Percentiles rank a stretch among this genome's conserved stretches.
phyloP scores from a whole-genome alignment of 768 basidiomycete species.

The Cubamyces sp. region DNA sequence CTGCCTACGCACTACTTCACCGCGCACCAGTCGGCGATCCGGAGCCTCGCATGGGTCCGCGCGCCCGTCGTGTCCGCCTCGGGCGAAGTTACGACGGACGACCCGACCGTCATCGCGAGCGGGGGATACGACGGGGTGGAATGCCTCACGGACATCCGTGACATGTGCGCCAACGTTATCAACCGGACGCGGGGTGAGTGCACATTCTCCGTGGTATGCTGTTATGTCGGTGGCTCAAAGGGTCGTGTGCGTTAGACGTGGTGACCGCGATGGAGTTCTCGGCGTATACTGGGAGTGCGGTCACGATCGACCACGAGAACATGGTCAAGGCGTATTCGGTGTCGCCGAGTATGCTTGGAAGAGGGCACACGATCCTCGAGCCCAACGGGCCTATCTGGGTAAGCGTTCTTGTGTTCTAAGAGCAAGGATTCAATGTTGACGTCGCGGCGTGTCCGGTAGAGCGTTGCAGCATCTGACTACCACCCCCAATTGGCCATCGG shows the following conservation, averaged over 20 bases:
- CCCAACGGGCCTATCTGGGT: conserved; percentile 87
- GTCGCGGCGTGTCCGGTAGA: conserved; percentile 45
- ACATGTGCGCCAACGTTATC: conserved; percentile 66
- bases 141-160: conserved; percentile 76
- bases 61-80: conserved; percentile 57
- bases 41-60: conserved; percentile 74
- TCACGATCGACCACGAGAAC: conserved; percentile 85
- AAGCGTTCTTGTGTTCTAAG: conserved; percentile 29
- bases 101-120: conserved; percentile 76
- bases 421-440: background rate
- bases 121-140: conserved; percentile 83
- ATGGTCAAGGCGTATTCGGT: conserved; percentile 75
- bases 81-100: conserved; percentile 49
- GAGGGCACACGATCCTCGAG: conserved; percentile 72
- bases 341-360: conserved; percentile 72
- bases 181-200: conserved; percentile 74
- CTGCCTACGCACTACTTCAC: conserved; percentile 75
- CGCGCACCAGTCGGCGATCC: conserved; percentile 81
- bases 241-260: conserved; percentile 52
- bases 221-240: background rate
- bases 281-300: conserved; percentile 65
- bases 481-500: conserved; percentile 86
- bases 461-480: conserved; percentile 74
- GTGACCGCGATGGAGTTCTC: conserved; percentile 71
- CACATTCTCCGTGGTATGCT: too few relatives aligned